A percentile compares a stretch with the other conserved stretches of the same genome.
phyloP scores from a whole-genome alignment of 192 early-diverging fungal species.

The Coemansia sp. region DNA sequence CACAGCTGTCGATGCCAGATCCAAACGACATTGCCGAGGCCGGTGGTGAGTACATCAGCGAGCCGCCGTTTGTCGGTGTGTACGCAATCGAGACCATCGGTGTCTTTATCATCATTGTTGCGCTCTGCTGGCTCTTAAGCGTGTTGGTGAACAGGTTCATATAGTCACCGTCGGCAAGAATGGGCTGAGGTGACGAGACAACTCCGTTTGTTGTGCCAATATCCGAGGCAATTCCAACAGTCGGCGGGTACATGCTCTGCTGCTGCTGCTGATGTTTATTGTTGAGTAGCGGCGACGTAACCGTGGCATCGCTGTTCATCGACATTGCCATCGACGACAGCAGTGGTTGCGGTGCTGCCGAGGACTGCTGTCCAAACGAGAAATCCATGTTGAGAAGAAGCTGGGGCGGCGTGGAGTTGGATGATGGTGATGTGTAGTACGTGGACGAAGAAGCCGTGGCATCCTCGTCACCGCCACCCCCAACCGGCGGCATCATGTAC shows the following conservation, averaged over 20 bases:
- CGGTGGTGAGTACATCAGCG: conserved; percentile 29
- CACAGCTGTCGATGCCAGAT: conserved; percentile 3
- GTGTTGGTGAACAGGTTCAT: background rate
- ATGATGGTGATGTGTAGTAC: conserved; percentile 6
- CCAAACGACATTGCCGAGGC: conserved; percentile 22
- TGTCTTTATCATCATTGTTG: background rate
- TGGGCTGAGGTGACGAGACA: conserved; percentile 1
- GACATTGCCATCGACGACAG: conserved; percentile 9
- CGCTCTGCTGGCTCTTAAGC: background rate
- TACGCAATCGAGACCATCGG: background rate
- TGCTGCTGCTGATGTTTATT: conserved; percentile 12
- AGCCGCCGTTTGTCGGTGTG: background rate
- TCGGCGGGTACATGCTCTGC: conserved; percentile 16
- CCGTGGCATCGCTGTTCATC: conserved; percentile 2
- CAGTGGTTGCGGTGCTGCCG: background rate
- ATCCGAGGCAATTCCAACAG: conserved; percentile 8
- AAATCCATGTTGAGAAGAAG: conserved; percentile 23
- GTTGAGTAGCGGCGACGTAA: background rate
- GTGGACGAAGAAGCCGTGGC: background rate
- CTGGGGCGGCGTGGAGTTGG: conserved; percentile 23
- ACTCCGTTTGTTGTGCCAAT: background rate
- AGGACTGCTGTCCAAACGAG: conserved; percentile 2
- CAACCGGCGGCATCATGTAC: conserved; percentile 31
- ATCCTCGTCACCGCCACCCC: conserved; percentile 5
- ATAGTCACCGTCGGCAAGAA: background rate